Base-by-base conservation (phyloP, 768 basidiomycete genomes). In the Leccinum disarticulatum region DNA sequence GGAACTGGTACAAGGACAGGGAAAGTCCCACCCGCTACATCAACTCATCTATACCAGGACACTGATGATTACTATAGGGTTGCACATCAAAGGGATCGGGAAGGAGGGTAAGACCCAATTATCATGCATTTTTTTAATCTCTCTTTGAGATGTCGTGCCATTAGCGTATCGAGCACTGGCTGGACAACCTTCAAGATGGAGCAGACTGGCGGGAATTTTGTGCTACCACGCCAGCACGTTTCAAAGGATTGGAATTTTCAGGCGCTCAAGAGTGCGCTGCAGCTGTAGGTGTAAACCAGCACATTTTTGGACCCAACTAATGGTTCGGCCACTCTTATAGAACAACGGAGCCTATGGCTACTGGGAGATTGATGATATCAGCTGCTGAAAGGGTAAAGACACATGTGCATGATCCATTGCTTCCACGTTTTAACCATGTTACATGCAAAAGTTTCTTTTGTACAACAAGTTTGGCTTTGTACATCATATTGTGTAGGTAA, bases 161-260 rank as follows among this genome's bases (percentile, higher is more conserved):
- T 1, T 52, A 75, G 72, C 66, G 65, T 28, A 66, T 74, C 54
- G 71, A 75, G 22, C 68, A 71, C 2, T 70, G 63, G 48, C 52
- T 76, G 8, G 66, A 68, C n/a, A 68, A 71, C 15, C 64, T 76
- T 15, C 72, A 68, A 7, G 3, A 7, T 70, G 72, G 6, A 54
- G 65, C 15, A 17, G 68, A 70, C 27, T 76, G 73, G 73, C 61
- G 63, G 10, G 65, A 68, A 51, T 70, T 75, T 51, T 75, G 74
- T 52, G 69, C 74, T 14, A 73, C 73, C 7, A 75, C 74, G 1
- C 74, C 74, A 0, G 67, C 56, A 1, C 55, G 35, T 11, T 73
- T 75, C 59, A 60, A 17, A n/a, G 63, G 64, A 6, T 52, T 73
- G 57, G 65, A 68, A 22, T 75, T 73, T 43, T 25, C 49, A 0